Evolutionary conservation across 306 rosid species (phyloP).

Genomic region (Erythrophleum fordii): DNA sequence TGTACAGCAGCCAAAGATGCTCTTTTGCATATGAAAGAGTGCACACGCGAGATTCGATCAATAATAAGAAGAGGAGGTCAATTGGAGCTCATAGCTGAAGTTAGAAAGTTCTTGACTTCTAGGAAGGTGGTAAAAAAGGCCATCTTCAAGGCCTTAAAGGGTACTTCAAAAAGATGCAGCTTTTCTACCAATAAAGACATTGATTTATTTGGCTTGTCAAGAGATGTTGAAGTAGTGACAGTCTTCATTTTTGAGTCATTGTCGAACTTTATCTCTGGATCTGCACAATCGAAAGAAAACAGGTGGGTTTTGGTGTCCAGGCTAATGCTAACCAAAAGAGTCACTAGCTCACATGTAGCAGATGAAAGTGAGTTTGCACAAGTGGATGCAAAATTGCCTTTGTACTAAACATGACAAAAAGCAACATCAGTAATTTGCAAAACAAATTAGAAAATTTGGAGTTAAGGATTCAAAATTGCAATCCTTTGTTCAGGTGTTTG

Average conservation of each 20-base stretch:
- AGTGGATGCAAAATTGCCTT: constrained; percentile 37
- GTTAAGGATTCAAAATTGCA: constrained; percentile 1
- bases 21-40: constrained; percentile 38
- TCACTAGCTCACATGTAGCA: not conserved
- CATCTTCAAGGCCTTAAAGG: constrained; percentile 33
- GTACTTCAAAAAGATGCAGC: constrained; percentile 2
- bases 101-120: constrained; percentile 36
- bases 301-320: constrained; percentile 41
- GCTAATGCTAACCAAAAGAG: constrained; percentile 29
- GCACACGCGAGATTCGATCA: constrained; percentile 38
- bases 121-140: no score
- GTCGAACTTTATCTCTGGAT: constrained; percentile 38
- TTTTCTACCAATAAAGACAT: constrained; percentile 7
- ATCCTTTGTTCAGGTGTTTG: constrained; percentile 28
- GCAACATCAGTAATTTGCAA: not conserved
- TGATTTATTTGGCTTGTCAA: constrained; percentile 21
- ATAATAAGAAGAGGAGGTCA: constrained; percentile 21
- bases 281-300: constrained; percentile 11
- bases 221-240: constrained; percentile 33
- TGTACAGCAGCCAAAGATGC: constrained; percentile 38
- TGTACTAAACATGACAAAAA: constrained; percentile 14
- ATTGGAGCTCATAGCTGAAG: constrained; percentile 12
- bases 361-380: constrained; percentile 32
- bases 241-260: not conserved
- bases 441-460: not conserved